phyloP scores from a whole-genome alignment of 2,329 filamentous ascomycete species.

The Fusarium nanum region DNA sequence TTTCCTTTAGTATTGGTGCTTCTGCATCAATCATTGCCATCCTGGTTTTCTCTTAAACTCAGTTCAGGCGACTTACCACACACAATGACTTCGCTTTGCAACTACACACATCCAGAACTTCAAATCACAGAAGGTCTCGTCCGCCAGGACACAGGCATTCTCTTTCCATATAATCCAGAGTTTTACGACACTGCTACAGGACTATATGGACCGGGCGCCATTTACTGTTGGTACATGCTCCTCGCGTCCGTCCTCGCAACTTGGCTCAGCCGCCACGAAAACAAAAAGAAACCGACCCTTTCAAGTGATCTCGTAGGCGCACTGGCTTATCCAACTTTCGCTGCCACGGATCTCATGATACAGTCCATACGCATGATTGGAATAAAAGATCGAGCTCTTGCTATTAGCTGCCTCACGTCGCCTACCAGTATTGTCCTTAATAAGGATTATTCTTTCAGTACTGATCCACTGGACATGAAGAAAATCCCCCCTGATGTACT shows the following conservation, averaged over 20 bases:
- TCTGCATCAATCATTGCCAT: too few species aligned
- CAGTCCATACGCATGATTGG: slow-evolving; percentile 1
- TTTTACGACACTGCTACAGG: slow-evolving; percentile 12
- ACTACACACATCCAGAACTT: slow-evolving; percentile 18
- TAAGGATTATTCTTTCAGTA: background rate
- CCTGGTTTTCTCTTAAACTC: too few species aligned
- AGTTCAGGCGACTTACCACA: too few species aligned
- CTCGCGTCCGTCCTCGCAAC: slow-evolving; percentile 2
- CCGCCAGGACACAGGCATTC: background rate
- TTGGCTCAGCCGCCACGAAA: background rate
- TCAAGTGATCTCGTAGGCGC: slow-evolving; percentile 18
- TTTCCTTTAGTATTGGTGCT: too few species aligned
- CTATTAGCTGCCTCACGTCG: slow-evolving; percentile 6
- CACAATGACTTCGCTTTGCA: slow-evolving; percentile 17
- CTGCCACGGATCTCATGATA: slow-evolving; percentile 4
- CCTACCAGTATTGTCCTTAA: too few species aligned
- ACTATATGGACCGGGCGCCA: slow-evolving; percentile 9
- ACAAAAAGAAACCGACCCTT: background rate
- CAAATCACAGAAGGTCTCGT: slow-evolving; percentile 4
- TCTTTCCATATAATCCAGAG: slow-evolving; percentile 25
- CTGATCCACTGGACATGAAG: background rate
- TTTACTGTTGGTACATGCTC: slow-evolving; percentile 28
- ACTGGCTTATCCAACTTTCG: slow-evolving; percentile 14
- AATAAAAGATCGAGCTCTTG: background rate
- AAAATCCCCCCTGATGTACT: background rate